Percentiles rank a stretch among this genome's conserved stretches.
phyloP scores from a whole-genome alignment of 2,329 filamentous ascomycete genomes.

The Apiospora aurea region DNA sequence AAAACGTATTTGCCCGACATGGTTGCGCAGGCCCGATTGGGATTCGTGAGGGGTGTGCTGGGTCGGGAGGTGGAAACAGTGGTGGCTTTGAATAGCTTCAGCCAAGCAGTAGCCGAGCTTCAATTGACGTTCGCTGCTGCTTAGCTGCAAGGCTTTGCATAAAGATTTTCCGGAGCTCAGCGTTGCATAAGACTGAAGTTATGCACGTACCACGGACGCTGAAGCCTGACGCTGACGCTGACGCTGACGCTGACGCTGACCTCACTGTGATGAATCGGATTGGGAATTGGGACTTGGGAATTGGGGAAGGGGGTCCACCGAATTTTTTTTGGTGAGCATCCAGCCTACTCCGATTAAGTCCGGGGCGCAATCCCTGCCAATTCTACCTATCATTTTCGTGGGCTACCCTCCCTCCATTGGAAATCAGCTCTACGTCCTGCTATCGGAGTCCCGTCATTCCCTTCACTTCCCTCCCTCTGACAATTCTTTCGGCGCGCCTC shows the following conservation, averaged over 20 bases:
- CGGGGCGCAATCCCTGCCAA: conserved; percentile 22
- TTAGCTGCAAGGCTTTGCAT: conserved; percentile 23
- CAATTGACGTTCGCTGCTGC: conserved; percentile 8
- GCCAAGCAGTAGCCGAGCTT: neutral
- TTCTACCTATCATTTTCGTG: conserved; percentile 12
- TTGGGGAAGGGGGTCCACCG: neutral
- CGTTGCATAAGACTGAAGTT: conserved; percentile 21
- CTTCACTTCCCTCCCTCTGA: conserved; percentile 11
- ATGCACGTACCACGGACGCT: neutral
- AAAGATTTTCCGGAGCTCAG: conserved; percentile 26
- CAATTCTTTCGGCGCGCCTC: conserved; percentile 15
- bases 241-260: neutral
- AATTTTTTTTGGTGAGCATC: conserved; percentile 9
- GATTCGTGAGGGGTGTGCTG: conserved; percentile 25
- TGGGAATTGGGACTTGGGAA: neutral
- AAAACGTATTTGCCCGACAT: conserved; percentile 98
- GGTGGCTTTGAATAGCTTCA: conserved; percentile 28
- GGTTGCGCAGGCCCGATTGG: conserved; percentile 23
- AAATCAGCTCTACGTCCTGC: conserved; percentile 17
- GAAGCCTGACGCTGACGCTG: neutral
- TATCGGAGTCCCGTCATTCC: conserved; percentile 21
- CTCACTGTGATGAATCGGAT: neutral
- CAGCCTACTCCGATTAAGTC: conserved; percentile 27
- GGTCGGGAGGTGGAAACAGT: conserved; percentile 28
- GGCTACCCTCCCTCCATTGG: conserved; percentile 20